Base-by-base conservation (phyloP, 306 rosid species). In the Casuarina equisetifolia region DNA sequence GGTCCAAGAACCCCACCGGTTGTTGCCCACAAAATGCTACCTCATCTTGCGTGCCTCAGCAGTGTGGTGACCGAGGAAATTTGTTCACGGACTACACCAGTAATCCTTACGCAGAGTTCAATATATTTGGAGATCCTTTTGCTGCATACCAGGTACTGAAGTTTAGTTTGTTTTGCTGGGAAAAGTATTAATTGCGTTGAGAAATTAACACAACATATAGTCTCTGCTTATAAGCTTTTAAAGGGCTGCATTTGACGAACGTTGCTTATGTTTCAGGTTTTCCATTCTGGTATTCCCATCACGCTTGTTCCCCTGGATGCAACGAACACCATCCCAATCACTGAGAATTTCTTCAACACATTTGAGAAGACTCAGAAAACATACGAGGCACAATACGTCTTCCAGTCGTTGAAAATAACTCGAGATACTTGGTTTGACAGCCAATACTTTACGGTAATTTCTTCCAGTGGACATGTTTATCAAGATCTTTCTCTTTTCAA, bases 231-330 rank as follows among this genome's bases (percentile, higher is more conserved):
- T 0, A 36, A 20, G 4, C 25, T 45, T 4, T 17, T 4, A 17
- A 61, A 39, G 63, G 76, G 42, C 38, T 61, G 57, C 7, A 50
- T 76, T 19, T 80, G 76, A 82, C 69, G 52, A 5, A 36, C 58
- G 69, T 6, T 54, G 32, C 55, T 77, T 19, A 59, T 20, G 13
- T 49, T 74, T 46, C 72, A 95, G 98, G 98, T 92, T 68, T 74
- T 95, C 81, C 98, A 95, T 90, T 89, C 98, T 2, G 97, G 97
- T 74, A 85, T 95, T 86, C 94, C 97, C 9, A n/a, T 89, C 79
- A 95, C 98, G 39, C 91, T 95, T 42, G 92, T 95, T 80, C 98
- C 98, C 39, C 75, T 95, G 79, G 98, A 95, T 84, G 98, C 98
- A 54, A 89, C 97, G 19, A 88, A 92, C 79, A 91, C 98, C 57